These are phyloP conservation scores for Aspergillus fijiensis DNA, from an alignment of 2,329 filamentous ascomycete genomes.

Conservation along the genomic window DNA sequence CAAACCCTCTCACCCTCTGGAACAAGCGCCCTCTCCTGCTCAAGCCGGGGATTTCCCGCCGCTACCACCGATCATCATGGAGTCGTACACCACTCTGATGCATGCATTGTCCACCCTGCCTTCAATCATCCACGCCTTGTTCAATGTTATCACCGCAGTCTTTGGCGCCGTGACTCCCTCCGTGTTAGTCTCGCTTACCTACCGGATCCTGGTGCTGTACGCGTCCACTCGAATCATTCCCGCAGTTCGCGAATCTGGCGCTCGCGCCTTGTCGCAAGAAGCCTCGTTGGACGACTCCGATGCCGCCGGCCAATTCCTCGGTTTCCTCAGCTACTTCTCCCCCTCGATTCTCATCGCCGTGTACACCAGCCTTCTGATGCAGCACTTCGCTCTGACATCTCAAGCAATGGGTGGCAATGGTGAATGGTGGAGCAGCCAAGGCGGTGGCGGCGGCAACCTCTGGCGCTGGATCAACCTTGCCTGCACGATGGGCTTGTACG, in stretches of 20 bases:
- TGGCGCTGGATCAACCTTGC: conserved; percentile 94
- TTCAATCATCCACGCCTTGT: conserved; percentile 75
- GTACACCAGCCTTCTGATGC: conserved; percentile 91
- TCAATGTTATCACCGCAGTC: conserved; percentile 84
- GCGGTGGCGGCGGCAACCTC: conserved; percentile 78
- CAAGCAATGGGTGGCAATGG: conserved; percentile 60
- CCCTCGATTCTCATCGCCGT: conserved; percentile 93
- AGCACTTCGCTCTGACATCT: conserved; percentile 81
- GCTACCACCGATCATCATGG: conserved; percentile 97
- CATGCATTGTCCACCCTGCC: conserved; percentile 82
- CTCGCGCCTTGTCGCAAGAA: conserved; percentile 77
- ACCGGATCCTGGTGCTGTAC: conserved; percentile 93
- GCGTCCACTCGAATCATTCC: conserved; percentile 94
- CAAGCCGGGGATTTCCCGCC: conserved; percentile 79
- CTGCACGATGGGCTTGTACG: conserved; percentile 84
- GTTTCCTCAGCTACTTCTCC: conserved; percentile 88
- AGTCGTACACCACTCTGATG: conserved; percentile 88
- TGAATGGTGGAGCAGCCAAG: conserved; percentile 81
- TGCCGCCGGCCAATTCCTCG: conserved; percentile 74
- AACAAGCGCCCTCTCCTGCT: conserved; percentile 52
- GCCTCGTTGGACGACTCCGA: conserved; percentile 83
- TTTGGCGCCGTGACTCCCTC: conserved; percentile 95
- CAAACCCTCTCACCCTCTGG: conserved; percentile 69
- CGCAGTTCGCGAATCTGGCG: conserved; percentile 82
- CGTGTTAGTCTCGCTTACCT: conserved; percentile 90